These are phyloP conservation scores for Pseudomassariella vexata DNA, from an alignment of 2,329 filamentous ascomycete genomes.

Conservation along the genomic window DNA sequence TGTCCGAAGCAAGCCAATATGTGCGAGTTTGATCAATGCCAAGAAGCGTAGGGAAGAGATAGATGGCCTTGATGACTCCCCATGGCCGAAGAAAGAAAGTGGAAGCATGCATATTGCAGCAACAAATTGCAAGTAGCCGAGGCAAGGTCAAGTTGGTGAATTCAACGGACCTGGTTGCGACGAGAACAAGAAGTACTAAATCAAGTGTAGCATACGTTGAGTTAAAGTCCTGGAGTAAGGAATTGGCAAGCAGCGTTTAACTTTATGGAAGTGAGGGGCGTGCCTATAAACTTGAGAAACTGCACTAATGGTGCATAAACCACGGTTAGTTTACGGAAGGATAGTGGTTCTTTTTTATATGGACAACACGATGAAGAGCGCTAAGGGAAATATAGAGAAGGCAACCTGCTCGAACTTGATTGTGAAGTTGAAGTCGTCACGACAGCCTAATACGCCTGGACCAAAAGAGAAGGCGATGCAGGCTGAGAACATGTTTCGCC, in stretches of 20 bases:
- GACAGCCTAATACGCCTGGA: constrained; percentile 38
- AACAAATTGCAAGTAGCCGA: constrained; percentile 18
- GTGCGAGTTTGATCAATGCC: constrained; percentile 37
- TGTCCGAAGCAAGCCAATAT: constrained; percentile 26
- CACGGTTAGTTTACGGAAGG: constrained; percentile 21
- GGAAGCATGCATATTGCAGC: constrained; percentile 15
- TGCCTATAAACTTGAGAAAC: constrained; percentile 20
- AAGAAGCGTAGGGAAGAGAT: constrained; percentile 34
- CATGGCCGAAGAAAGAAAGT: constrained; percentile 10
- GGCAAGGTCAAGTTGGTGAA: constrained; percentile 20
- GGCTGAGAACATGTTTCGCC: constrained; percentile 11
- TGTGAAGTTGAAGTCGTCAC: constrained; percentile 22
- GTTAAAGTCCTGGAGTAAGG: constrained; percentile 12
- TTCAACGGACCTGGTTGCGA: constrained; percentile 4
- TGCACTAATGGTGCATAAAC: constrained; percentile 22
- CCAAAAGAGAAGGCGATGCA: constrained; percentile 31
- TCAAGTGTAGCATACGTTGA: constrained; percentile 15
- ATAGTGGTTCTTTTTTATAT: constrained; percentile 25
- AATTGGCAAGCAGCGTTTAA: constrained; percentile 8
- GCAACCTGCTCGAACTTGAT: constrained; percentile 26
- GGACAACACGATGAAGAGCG: constrained; percentile 21
- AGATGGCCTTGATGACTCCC: constrained; percentile 30
- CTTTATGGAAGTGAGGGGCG: neutral
- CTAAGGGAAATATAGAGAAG: constrained; percentile 23
- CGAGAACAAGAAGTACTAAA: constrained; percentile 19